Conservation (phyloP, 73 alveolate species). For the Paramecium pentaurelia region DNA sequence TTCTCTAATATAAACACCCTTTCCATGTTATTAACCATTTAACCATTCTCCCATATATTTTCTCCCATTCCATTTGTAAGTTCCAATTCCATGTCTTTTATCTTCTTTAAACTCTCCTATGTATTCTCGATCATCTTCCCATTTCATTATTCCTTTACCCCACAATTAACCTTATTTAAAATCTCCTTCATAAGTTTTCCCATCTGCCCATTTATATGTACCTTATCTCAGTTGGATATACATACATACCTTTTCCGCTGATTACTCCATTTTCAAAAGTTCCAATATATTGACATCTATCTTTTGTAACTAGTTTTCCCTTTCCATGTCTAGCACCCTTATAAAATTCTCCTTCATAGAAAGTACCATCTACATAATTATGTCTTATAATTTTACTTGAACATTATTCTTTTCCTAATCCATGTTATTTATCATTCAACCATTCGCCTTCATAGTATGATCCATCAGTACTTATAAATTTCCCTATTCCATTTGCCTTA, state of each 20-base stretch:
- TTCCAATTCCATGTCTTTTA: constrained; percentile 72
- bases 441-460: constrained; percentile 56
- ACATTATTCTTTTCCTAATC: constrained; percentile 45
- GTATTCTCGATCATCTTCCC: constrained; percentile 73
- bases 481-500: constrained; percentile 55
- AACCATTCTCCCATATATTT: constrained; percentile 80
- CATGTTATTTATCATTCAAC: constrained; percentile 51
- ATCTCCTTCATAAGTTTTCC: constrained; percentile 71
- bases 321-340: constrained; percentile 79
- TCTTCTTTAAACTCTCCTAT: constrained; percentile 67
- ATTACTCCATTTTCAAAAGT: constrained; percentile 73
- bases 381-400: neutral
- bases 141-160: constrained; percentile 71
- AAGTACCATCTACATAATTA: constrained; percentile 68
- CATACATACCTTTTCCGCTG: constrained; percentile 67
- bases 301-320: constrained; percentile 72
- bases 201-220: constrained; percentile 69
- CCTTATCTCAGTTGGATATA: constrained; percentile 52
- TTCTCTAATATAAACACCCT: constrained; percentile 6
- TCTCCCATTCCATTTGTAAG: constrained; percentile 75
- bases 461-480: constrained; percentile 30
- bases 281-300: constrained; percentile 75
- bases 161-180: constrained; percentile 70
- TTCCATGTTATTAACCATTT: constrained; percentile 82
- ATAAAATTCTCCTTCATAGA: constrained; percentile 73